Conservation (phyloP, 1,284 basidiomycete species). For the Sporisorium graminicola region DNA sequence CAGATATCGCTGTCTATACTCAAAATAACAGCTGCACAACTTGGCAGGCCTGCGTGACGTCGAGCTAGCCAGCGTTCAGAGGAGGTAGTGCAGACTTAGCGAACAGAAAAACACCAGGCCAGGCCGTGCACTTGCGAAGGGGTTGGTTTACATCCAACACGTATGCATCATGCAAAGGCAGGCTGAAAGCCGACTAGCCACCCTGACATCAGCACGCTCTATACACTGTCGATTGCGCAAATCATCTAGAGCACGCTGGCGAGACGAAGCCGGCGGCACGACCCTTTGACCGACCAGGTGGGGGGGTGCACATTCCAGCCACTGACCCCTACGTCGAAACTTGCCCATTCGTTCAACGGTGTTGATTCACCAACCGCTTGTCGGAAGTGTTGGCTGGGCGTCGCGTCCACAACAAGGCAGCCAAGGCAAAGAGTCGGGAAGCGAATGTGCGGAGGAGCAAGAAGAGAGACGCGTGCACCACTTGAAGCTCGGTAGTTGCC, state of each 20-base stretch:
- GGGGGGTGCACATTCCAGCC: neutral
- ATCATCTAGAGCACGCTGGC: neutral
- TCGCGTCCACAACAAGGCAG: too few species aligned
- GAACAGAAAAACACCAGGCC: neutral
- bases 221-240: constrained; percentile 1
- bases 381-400: neutral
- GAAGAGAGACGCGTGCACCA: constrained; percentile 6
- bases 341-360: neutral
- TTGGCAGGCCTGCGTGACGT: too few species aligned
- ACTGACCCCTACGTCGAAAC: neutral
- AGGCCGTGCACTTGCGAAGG: neutral
- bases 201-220: constrained; percentile 1
- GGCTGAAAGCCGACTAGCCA: neutral
- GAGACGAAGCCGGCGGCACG: neutral
- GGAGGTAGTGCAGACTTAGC: too few species aligned
- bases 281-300: neutral
- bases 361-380: neutral
- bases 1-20: neutral
- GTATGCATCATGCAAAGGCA: neutral
- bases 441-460: neutral
- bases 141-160: too few species aligned
- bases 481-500: neutral
- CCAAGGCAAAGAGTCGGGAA: neutral
- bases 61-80: too few species aligned
- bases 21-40: neutral